Evolutionary conservation across 345 rosid species (phyloP), one percentile per base, ranked within the genome.

Genomic region (Eutrema heterophyllum): DNA sequence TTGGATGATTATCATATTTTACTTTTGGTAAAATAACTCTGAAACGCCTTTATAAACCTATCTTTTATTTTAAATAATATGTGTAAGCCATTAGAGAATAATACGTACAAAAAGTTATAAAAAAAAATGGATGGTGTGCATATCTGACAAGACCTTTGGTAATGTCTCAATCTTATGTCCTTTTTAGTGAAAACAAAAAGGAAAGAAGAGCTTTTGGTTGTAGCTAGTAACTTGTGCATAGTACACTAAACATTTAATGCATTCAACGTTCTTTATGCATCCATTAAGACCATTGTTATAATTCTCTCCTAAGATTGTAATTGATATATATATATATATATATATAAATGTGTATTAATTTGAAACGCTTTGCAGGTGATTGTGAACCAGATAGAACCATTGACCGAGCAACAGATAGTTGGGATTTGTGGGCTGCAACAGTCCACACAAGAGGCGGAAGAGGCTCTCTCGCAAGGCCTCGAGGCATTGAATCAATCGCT

Each of bases 351-450:
- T 50, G 52, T 71, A 3, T 36, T 29, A 9, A 36, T 38, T 49
- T 81, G 15, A 45, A 52, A 43, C 13, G 33, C 55, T 62, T 21
- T 36, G 50, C 57, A 95, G 99, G 84, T 95, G 9, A 69, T 86
- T 64, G 44, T 86, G 78, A 86, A 64, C 72, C 93, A 92, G 44
- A 82, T 96, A 1, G 99, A 96, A 83, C 92, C 94, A 60, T 65
- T 96, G 55, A 84, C 89, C 18, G 98, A 96, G 84, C 97, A 90
- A 59, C 99, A 96, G 38, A 84, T 96, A 53, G 51, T 96, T 43
- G 99, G 95, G 3, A 85, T 92, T 68, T 96, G 91, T 62, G 98
- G 89, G 5, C 44, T 96, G 70, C 99, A 96, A 49, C 97, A 87
- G 60, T 89, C 99, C 1, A 90, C 97, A 11, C 98, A 88, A 41